Base-by-base conservation (phyloP, 2,329 filamentous ascomycete species). In the Aureobasidium sp. region DNA sequence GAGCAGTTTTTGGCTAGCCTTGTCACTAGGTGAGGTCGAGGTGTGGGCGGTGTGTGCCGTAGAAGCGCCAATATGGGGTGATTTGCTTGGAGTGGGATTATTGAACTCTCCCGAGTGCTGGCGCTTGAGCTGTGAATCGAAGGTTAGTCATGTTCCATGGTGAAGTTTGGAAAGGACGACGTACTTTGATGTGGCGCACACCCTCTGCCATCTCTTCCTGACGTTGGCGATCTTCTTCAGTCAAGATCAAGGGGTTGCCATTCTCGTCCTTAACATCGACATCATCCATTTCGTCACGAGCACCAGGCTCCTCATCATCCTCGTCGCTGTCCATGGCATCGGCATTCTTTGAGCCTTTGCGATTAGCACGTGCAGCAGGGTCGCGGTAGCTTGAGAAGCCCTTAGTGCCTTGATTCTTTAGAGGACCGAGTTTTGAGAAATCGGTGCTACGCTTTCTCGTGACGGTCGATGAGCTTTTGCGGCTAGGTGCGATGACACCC, bases 371-470 rank as follows among this genome's bases (percentile, higher is more conserved):
- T 7, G 67, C 60, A 9, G 66, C 61, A 7, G 66, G 50, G 42
- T 75, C 73, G 17, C 93, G 85, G 78, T 97, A 97, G 15, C 89
- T 85, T 3, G 91, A 87, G 73, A 96, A 97, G 39, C 92, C 92
- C 52, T 95, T 90, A 0, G 91, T 93, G 29, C 92, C 91, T n/a
- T 85, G 85, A 3, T 64, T 64, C 73, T 95, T 95, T 26, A 97
- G 80, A 0, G 92, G 91, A 2, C 88, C 89, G 10, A 97, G 82
- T 62, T 84, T 91, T 15, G 90, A 87, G 70, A 97, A 93, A 75
- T 97, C 91, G 0, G 92, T 82, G 68, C 91, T 87, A 69, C 92
- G 84, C 76, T 95, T 95, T n/a, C 78, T 76, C 8, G 82, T 80
- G 42, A 79, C 79, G 32, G 65, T 55, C 26, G 60, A 57, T 15